phyloP scores from a whole-genome alignment of 345 rosid genomes.

The Hibiscus mutabilis region DNA sequence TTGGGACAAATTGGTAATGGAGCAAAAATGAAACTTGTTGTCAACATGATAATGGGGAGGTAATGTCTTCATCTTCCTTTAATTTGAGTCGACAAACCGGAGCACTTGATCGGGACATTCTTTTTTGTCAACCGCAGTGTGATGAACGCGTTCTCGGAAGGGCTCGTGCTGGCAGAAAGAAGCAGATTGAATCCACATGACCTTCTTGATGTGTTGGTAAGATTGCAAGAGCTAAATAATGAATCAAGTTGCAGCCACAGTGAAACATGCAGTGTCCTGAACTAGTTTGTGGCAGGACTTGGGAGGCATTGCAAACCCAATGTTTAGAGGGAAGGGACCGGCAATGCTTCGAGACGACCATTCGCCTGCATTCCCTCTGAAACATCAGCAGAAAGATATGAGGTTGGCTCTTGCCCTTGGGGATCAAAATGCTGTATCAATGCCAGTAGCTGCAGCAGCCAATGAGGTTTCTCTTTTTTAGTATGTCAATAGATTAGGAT shows the following conservation, averaged over 20 bases:
- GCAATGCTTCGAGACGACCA: background rate
- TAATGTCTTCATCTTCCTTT: slow-evolving; percentile 15
- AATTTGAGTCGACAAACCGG: background rate
- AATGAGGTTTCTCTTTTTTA: slow-evolving; percentile 55
- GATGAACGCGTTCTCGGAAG: slow-evolving; percentile 95
- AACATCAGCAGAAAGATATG: background rate
- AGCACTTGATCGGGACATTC: background rate
- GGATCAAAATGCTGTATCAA: background rate
- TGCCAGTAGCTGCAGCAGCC: background rate
- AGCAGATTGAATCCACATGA: slow-evolving; percentile 67
- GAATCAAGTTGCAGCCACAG: background rate
- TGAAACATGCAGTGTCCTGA: slow-evolving; percentile 1
- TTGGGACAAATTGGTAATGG: slow-evolving; percentile 89
- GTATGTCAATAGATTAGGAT: background rate
- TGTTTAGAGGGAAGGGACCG: slow-evolving; percentile 86
- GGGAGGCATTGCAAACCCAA: slow-evolving; percentile 70
- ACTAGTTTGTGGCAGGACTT: slow-evolving; percentile 51
- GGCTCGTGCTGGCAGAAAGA: slow-evolving; percentile 71
- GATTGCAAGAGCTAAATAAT: slow-evolving; percentile 14
- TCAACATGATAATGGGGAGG: slow-evolving; percentile 99
- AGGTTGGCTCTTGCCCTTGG: background rate
- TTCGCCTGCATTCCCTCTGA: background rate
- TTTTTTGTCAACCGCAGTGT: slow-evolving; percentile 31
- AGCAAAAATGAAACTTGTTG: slow-evolving; percentile 91
- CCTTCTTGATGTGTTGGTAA: slow-evolving; percentile 74